Conservation (phyloP, 2,329 filamentous ascomycete species). For the Chaetoscypha palmicola region DNA sequence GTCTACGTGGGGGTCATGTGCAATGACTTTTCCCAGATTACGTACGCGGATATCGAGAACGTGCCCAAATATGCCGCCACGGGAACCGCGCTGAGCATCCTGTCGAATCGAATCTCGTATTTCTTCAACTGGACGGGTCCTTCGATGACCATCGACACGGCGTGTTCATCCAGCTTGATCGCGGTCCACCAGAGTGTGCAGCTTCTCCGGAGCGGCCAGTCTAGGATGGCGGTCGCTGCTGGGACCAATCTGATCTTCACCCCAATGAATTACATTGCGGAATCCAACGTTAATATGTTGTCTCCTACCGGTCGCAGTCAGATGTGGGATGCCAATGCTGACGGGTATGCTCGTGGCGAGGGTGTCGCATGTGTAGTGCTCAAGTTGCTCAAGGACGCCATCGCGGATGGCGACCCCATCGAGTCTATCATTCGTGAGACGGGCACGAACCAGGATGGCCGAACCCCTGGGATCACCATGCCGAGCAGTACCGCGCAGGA, state of each 20-base stretch:
- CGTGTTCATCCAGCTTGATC: constrained; percentile 33
- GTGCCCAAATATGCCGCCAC: constrained; percentile 29
- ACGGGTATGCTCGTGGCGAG: constrained; percentile 33
- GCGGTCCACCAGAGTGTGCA: constrained; percentile 29
- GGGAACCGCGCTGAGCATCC: constrained; percentile 28
- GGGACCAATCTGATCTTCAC: constrained; percentile 16
- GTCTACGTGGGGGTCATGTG: constrained; percentile 31
- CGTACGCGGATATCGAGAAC: constrained; percentile 32
- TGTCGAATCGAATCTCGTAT: constrained; percentile 37
- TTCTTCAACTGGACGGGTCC: constrained; percentile 35
- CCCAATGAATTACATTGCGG: constrained; percentile 6
- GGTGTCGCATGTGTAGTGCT: constrained; percentile 52
- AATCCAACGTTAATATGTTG: constrained; percentile 34
- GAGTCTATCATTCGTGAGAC: constrained; percentile 34
- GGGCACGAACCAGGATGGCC: constrained; percentile 46
- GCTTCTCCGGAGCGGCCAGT: constrained; percentile 17
- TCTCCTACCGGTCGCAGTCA: constrained; percentile 32
- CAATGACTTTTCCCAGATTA: constrained; percentile 16
- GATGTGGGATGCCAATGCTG: constrained; percentile 24
- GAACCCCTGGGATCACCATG: constrained; percentile 49
- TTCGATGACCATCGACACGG: constrained; percentile 33
- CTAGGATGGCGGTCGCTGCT: constrained; percentile 9
- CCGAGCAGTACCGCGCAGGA: constrained; percentile 42
- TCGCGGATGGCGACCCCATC: constrained; percentile 52
- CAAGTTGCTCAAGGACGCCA: constrained; percentile 50